phyloP scores from a whole-genome alignment of 257 asterid genomes.

The Henckelia pumila region DNA sequence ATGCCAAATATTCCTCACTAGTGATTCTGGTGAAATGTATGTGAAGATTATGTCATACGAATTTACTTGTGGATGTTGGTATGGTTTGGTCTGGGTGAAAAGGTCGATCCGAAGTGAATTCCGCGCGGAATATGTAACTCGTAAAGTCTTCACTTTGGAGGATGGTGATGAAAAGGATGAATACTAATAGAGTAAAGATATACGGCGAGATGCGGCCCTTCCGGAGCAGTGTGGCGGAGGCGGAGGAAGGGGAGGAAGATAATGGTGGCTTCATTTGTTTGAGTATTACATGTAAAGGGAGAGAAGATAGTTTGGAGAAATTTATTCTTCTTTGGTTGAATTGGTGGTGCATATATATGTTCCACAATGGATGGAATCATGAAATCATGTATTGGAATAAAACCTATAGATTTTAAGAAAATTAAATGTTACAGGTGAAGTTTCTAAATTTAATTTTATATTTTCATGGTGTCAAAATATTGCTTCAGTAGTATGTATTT shows the following conservation, averaged over 20 bases:
- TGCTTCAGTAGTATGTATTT: no score
- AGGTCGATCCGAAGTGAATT: constrained; percentile 6
- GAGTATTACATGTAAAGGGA: no score
- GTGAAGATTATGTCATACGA: not conserved
- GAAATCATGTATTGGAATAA: not conserved
- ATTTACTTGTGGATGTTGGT: constrained; percentile 14
- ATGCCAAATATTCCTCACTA: no score
- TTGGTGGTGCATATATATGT: not conserved
- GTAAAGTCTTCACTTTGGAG: constrained; percentile 52
- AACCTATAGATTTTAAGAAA: no score
- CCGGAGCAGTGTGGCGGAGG: constrained; percentile 33
- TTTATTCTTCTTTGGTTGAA: not conserved
- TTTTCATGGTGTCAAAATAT: no score
- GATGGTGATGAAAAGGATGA: constrained; percentile 51
- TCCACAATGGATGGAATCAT: not conserved
- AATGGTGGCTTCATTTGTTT: constrained; percentile 38
- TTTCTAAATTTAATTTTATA: no score
- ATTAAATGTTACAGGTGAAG: no score
- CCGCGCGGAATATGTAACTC: constrained; percentile 17
- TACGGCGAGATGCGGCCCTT: constrained; percentile 50
- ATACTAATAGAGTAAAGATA: constrained; percentile 40
- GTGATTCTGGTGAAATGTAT: no score
- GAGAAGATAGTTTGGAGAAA: not conserved
- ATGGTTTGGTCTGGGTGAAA: not conserved
- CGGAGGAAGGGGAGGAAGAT: constrained; percentile 37